Percentiles rank a stretch among this genome's conserved stretches.
Conservation (phyloP, 257 asterid genomes). For the Fraxinus cuspidata region DNA sequence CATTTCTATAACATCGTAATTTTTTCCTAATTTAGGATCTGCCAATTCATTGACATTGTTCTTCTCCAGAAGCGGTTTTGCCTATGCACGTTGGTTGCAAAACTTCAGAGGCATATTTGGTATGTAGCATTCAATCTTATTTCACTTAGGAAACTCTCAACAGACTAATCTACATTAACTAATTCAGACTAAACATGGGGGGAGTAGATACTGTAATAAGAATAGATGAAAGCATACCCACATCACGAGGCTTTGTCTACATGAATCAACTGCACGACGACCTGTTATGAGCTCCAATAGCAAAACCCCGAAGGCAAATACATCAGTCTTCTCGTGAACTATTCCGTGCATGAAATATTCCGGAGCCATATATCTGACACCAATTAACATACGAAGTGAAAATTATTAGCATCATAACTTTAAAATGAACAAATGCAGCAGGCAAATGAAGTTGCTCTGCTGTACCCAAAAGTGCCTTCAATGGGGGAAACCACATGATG, state of each 20-base stretch:
- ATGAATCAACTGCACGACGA: conserved; percentile 82
- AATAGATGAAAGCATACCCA: conserved; percentile 62
- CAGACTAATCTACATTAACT: too few relatives aligned
- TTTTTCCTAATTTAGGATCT: conserved; percentile 70
- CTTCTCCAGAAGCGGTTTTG: conserved; percentile 80
- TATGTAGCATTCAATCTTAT: not conserved
- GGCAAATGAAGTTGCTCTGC: not conserved
- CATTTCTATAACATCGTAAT: conserved; percentile 59
- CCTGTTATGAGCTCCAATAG: conserved; percentile 91
- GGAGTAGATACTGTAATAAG: too few relatives aligned
- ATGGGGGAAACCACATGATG: conserved; percentile 94
- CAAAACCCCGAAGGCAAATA: conserved; percentile 89
- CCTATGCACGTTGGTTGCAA: conserved; percentile 40
- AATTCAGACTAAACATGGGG: too few relatives aligned
- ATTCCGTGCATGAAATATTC: conserved; percentile 97
- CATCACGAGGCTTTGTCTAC: conserved; percentile 84
- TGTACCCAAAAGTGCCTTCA: conserved; percentile 97
- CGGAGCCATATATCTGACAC: conserved; percentile 90
- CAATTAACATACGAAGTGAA: not conserved
- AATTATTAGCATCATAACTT: not conserved
- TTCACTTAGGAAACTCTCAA: too few relatives aligned
- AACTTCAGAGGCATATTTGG: not conserved
- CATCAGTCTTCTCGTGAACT: conserved; percentile 88
- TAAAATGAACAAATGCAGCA: not conserved
- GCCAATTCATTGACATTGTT: conserved; percentile 61